Percentiles rank a stretch among this genome's conserved stretches.
phyloP scores from a whole-genome alignment of 176 grass and related monocot genomes.

The Zoysia pacifica region DNA sequence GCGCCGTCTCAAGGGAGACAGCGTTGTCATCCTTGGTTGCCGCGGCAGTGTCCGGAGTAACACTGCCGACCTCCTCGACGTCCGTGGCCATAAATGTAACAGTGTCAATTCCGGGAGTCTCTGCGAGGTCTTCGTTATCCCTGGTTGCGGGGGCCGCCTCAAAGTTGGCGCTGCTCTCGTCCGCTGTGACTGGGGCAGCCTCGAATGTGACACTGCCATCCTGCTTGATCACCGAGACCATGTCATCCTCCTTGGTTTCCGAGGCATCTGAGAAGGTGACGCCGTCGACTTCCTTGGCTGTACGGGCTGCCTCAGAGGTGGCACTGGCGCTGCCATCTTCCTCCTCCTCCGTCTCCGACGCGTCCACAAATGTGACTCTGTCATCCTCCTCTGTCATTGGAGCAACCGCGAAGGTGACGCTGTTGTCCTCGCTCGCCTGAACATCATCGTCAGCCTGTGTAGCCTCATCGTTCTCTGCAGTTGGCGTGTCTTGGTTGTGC shows the following conservation, averaged over 20 bases:
- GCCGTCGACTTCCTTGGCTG: not conserved
- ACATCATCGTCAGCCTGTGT: not conserved
- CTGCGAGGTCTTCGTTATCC: not conserved
- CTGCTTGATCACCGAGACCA: no score
- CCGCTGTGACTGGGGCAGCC: not conserved
- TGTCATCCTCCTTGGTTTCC: not conserved
- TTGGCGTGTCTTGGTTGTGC: slow-evolving; percentile 8
- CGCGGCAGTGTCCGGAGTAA: not conserved
- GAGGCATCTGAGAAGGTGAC: not conserved
- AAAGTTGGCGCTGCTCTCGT: not conserved
- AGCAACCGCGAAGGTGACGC: slow-evolving; percentile 6
- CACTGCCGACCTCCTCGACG: not conserved
- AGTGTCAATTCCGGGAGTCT: not conserved
- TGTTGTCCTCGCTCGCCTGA: slow-evolving; percentile 36
- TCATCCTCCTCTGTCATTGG: slow-evolving; percentile 19
- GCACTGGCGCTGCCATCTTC: not conserved
- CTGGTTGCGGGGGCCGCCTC: not conserved
- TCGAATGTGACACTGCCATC: not conserved
- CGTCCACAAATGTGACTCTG: not conserved
- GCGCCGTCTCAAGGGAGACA: not conserved
- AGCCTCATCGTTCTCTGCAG: slow-evolving; percentile 15
- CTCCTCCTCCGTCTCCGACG: not conserved
- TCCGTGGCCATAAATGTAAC: not conserved
- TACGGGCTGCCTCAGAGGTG: not conserved
- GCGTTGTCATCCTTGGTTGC: not conserved